phyloP scores from a whole-genome alignment of 2,329 filamentous ascomycete species.

The Magnaporthales sp. region DNA sequence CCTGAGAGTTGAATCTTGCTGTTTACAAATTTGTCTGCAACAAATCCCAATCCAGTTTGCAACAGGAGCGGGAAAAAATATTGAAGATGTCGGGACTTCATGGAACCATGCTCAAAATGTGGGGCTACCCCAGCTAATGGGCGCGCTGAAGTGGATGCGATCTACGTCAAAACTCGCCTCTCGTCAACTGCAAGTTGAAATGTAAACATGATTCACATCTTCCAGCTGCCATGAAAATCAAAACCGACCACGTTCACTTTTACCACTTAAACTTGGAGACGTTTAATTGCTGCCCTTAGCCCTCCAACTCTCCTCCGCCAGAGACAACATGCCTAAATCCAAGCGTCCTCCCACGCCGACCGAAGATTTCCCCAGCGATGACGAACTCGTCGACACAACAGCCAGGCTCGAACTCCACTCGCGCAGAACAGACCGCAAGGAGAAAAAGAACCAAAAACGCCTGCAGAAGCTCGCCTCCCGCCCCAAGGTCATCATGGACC shows the following conservation, averaged over 20 bases:
- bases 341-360: background rate
- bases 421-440: slow-evolving; percentile 40
- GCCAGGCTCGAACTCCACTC: slow-evolving; percentile 37
- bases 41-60: too few species aligned
- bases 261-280: too few species aligned
- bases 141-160: background rate
- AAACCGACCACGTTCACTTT: too few species aligned
- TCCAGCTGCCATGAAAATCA: too few species aligned
- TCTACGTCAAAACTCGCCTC: slow-evolving; percentile 1
- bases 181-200: background rate
- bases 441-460: slow-evolving; percentile 33
- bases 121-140: background rate
- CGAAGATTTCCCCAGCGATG: slow-evolving; percentile 17
- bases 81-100: background rate
- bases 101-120: background rate
- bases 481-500: slow-evolving; percentile 29
- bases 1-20: background rate
- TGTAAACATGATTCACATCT: background rate
- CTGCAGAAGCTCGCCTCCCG: slow-evolving; percentile 20
- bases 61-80: background rate
- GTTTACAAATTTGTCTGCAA: too few species aligned
- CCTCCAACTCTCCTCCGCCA: background rate
- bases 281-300: background rate
- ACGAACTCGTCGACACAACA: slow-evolving; percentile 40
- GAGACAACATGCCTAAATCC: background rate